Evolutionary conservation across 352 stramenopile species (phyloP), one percentile per base, ranked within the genome.

Genomic region (Phytopythium mirpurense): DNA sequence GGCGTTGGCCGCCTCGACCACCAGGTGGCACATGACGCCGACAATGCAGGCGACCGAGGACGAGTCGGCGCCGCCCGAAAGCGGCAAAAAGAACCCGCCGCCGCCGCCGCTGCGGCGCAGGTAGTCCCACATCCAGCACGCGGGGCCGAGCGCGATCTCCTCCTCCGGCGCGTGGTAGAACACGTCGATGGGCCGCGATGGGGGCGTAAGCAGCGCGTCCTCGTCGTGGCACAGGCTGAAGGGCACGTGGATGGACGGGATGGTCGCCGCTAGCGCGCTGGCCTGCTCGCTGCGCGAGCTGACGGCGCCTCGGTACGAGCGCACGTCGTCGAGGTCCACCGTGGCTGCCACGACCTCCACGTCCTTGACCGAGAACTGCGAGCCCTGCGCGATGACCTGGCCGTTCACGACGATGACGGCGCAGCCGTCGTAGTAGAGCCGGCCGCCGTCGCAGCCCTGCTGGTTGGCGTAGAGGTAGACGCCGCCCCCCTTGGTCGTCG

Each of bases 41-140:
- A 99, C 96, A 61, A 99, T 98, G 37, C 89, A 92, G 7, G 95
- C 95, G 5, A 98, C 96, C 19, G 93, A 97, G 5, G 90, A 96
- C 24, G 90, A 98, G 70, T 99, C 97, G 1, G 97, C 96, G 48
- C 97, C 97, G 37, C 97, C 96, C 34, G 88, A 97, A 21, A 99
- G 82, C 19, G 97, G 96, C 47, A 99, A 74, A 51, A 99, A 98
- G 68, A 98, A 99, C 6, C 48, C 48, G 1, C 82, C 82, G 14
- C 63, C 72, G 9, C 79, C 78, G 10, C 65, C 86, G 75, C 66
- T 91, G 40, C 96, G 80, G 49, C 97, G 87, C 45, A 99, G 60
- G 69, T 99, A 99, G 74, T 99, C 97, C 97, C 97, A 99, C 35
- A 99, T 69, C 97, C 97, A 99, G 69, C 96, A 99, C 4, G 97